A percentile compares a stretch with the other conserved stretches of the same genome.
Conservation (phyloP, 768 basidiomycete genomes). For the Boletus eberwhitei region DNA sequence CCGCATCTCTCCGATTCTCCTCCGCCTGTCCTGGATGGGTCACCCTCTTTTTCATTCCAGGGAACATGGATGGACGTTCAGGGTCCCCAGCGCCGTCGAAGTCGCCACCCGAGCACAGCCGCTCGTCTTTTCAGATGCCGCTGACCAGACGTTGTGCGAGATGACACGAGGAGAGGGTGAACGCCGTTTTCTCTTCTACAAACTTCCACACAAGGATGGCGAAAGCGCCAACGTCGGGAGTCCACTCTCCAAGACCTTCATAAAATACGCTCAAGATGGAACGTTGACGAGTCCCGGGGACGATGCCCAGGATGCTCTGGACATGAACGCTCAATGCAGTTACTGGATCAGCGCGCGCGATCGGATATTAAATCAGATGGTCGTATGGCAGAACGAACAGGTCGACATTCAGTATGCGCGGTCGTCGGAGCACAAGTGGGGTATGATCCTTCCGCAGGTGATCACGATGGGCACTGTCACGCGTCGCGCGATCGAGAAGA, state of each 20-base stretch:
- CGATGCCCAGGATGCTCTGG: constrained; percentile 79
- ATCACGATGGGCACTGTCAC: constrained; percentile 99
- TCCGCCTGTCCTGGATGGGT: constrained; percentile 84
- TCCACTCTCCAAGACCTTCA: constrained; percentile 84
- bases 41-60: constrained; percentile 84
- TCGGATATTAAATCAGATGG: constrained; percentile 88
- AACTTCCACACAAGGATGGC: constrained; percentile 95
- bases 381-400: constrained; percentile 69
- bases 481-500: constrained; percentile 94
- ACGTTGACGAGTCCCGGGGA: constrained; percentile 78
- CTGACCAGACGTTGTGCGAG: constrained; percentile 58
- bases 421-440: constrained; percentile 53
- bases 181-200: constrained; percentile 67
- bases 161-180: constrained; percentile 36
- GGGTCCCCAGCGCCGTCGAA: constrained; percentile 52
- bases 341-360: constrained; percentile 98
- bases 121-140: constrained; percentile 58
- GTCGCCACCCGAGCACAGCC: constrained; percentile 46
- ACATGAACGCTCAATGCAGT: constrained; percentile 91
- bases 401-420: constrained; percentile 51
- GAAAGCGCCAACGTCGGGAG: constrained; percentile 94
- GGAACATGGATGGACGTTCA: constrained; percentile 89
- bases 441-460: constrained; percentile 93
- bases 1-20: constrained; percentile 77
- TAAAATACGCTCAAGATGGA: constrained; percentile 85